Base-by-base conservation (phyloP, 352 stramenopile genomes). In the Plasmopara muralis region DNA sequence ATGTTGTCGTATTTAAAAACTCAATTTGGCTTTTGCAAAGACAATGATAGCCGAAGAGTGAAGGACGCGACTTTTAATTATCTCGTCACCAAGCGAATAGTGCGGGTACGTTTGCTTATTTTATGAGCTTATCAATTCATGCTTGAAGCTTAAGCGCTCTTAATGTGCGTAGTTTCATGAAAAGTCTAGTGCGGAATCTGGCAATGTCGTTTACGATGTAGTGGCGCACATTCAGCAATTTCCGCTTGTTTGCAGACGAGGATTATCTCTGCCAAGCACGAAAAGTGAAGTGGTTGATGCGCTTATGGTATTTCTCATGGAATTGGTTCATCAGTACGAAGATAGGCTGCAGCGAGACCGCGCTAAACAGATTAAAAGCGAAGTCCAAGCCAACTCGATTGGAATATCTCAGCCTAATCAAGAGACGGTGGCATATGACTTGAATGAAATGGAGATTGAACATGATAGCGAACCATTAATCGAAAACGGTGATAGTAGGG, bases 61-160 rank as follows among this genome's bases (percentile, higher is more conserved):
- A 72, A 71, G 25, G 70, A 85, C 39, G 60, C 60, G 41, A 58
- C 63, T 0, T 70, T 85, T 53, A 81, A 55, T 50, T 77, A 74
- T 39, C 55, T 85, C 13, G 47, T 85, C 4, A 50, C 63, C 9
- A 61, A 62, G 8, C 66, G 62, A 16, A 73, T 74, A 37, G 72
- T 72, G 13, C 62, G 62, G 65, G 74, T 85, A 62, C 16, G 64
- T 60, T 43, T 35, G 14, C 20, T 52, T 53, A 25, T 20, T 14
- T 2, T 47, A 45, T 9, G 10, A 25, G 9, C 28, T 37, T 40
- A 25, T 41, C 4, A 30, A 9, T 38, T 42, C 38, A 9, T 38
- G 18, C 30, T 9, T 53, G 9, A 50, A 15, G 46, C 30, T 73
- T 46, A 70, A 28, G 20, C 10, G 7, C 5, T 49, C 9, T 47